These are phyloP conservation scores for Colletotrichum lindemuthianum DNA, from an alignment of 2,329 filamentous ascomycete genomes.

Conservation along the genomic window DNA sequence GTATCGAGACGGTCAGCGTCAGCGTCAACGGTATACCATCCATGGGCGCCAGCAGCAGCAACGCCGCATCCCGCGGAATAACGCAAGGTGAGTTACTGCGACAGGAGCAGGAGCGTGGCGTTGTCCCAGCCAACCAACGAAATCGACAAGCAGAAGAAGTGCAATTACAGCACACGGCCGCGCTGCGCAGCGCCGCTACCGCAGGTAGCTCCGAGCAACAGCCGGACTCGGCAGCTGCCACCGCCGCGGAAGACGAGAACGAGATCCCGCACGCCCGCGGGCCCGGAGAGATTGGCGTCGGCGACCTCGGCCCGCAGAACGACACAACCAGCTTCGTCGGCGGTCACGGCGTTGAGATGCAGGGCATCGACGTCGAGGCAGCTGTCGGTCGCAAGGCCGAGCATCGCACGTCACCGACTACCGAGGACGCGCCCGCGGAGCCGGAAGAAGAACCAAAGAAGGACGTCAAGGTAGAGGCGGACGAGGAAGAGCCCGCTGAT, in stretches of 20 bases:
- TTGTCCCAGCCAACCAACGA: constrained; percentile 75
- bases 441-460: not conserved
- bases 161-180: constrained; percentile 29
- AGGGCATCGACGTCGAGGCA: constrained; percentile 68
- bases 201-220: constrained; percentile 35
- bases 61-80: constrained; percentile 60
- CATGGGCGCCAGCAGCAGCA: constrained; percentile 49
- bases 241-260: constrained; percentile 59
- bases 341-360: constrained; percentile 57
- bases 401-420: constrained; percentile 41
- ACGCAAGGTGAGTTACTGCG: constrained; percentile 86
- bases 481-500: constrained; percentile 37
- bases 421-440: constrained; percentile 32
- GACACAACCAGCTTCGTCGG: constrained; percentile 52
- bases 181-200: constrained; percentile 26
- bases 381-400: constrained; percentile 65
- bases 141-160: constrained; percentile 47
- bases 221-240: constrained; percentile 34
- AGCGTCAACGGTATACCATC: constrained; percentile 76
- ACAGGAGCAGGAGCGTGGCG: constrained; percentile 86
- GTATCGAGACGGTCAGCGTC: constrained; percentile 83
- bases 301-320: constrained; percentile 83
- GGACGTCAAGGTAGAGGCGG: not conserved
- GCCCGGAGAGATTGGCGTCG: constrained; percentile 84
- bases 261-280: constrained; percentile 85